Evolutionary conservation across 192 early-diverging fungal species (phyloP), one percentile per base, ranked within the genome.

Genomic region (Backusella luteola): DNA sequence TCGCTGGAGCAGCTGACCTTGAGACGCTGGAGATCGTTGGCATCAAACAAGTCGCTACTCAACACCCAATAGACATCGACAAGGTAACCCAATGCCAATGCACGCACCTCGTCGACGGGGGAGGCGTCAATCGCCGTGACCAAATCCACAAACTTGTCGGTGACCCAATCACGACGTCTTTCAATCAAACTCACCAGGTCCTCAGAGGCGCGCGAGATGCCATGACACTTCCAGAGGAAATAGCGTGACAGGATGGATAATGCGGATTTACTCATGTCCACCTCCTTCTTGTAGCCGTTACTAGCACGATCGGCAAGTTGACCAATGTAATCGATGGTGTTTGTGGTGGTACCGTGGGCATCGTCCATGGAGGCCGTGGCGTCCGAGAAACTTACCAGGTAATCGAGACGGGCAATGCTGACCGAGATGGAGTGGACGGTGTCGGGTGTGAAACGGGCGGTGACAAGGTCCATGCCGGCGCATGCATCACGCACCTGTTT

Each of bases 1-100:
- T 76, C 53, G 15, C 73, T 63, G 2, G 84, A 76, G 36, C 42
- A 87, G 52, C 19, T 72, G 38, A 14, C 68, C 74, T 34, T 81
- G 73, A 69, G 71, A 75, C 7, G 63, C 19, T 5, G 71, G 68
- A 66, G 66, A 39, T 11, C 38, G 73, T 2, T 73, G 56, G 6
- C 29, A 14, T 82, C 71, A 74, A 89, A 89, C 73, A 86, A 74
- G 17, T 87, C 85, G 15, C 83, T 82, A 7, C 83, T 81, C 77
- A 89, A 87, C 0, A 89, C 56, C 84, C 83, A 85, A 75, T 87
- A 85, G 0, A 86, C 73, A 66, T 87, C 86, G 1, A 85, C 83
- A 44, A 87, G 39, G 11, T 79, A 76, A 38, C 81, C 79, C 56
- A 85, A 86, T 17, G 86, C 71, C 26, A 53, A 12, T 3, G 6